Conservation (phyloP, 164 flowering plant species). For the Sedum album region DNA sequence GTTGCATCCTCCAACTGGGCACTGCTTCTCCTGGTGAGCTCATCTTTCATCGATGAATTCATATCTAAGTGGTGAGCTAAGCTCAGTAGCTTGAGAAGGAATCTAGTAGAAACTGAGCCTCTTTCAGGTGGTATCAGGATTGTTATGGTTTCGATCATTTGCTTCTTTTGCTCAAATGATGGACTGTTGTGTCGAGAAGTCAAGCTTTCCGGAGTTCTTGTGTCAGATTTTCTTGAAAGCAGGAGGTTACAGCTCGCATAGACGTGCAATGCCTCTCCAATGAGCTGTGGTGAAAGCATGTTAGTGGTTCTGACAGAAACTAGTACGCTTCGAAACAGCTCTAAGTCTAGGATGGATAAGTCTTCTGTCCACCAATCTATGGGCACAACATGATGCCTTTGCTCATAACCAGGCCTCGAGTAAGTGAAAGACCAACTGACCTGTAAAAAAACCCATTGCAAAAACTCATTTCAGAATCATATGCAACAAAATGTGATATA, state of each 20-base stretch:
- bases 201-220: constrained; percentile 23
- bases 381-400: constrained; percentile 51
- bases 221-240: constrained; percentile 34
- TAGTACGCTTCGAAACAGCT: constrained; percentile 52
- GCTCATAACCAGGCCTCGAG: constrained; percentile 65
- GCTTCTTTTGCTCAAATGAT: constrained; percentile 20
- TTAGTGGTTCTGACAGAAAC: constrained; percentile 39
- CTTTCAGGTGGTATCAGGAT: constrained; percentile 59
- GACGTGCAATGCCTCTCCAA: constrained; percentile 89
- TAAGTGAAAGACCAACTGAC: constrained; percentile 89
- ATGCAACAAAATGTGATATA: neutral
- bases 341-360: constrained; percentile 57
- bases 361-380: constrained; percentile 99
- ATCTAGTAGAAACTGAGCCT: constrained; percentile 67
- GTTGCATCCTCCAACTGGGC: constrained; percentile 64
- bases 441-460: constrained; percentile 24
- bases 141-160: constrained; percentile 57
- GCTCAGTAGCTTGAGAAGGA: constrained; percentile 57
- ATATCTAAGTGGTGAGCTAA: constrained; percentile 39
- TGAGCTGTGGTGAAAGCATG: constrained; percentile 54
- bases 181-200: constrained; percentile 22
- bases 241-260: constrained; percentile 57
- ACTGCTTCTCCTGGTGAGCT: constrained; percentile 52
- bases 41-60: constrained; percentile 48
- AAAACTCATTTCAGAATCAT: neutral